These are phyloP conservation scores for Anisodus acutangulus DNA, from an alignment of 257 asterid genomes.

Conservation along the genomic window DNA sequence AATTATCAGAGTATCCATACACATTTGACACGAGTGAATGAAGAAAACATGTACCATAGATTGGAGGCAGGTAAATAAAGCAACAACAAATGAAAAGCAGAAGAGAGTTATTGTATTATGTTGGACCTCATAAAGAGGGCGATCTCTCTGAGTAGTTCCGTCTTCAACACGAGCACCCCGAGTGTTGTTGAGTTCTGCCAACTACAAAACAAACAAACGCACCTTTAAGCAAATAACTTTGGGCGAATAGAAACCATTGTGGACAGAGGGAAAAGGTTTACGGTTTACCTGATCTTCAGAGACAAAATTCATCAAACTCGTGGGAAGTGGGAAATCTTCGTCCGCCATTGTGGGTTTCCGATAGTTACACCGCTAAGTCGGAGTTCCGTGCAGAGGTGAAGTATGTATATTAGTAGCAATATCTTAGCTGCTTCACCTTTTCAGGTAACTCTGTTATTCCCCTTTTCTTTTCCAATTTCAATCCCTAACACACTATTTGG, in stretches of 20 bases:
- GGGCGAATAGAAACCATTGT: neutral
- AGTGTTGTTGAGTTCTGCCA: conserved; percentile 72
- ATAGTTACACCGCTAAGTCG: neutral
- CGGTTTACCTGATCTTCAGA: conserved; percentile 83
- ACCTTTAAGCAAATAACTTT: neutral
- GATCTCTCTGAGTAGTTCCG: conserved; percentile 97
- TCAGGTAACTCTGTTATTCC: neutral
- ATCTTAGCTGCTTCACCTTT: neutral
- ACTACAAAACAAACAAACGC: conserved; percentile 47
- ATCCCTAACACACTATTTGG: neutral
- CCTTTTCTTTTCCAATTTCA: conserved; percentile 20
- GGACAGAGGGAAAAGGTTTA: neutral
- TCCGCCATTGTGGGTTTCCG: conserved; percentile 49
- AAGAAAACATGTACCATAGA: neutral
- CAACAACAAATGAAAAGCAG: neutral
- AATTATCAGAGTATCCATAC: neutral
- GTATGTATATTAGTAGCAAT: neutral
- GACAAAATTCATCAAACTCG: conserved; percentile 84
- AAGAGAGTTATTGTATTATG: neutral
- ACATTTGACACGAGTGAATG: neutral
- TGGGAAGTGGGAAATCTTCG: conserved; percentile 58
- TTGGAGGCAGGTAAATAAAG: neutral
- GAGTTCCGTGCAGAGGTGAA: neutral
- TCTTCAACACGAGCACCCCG: conserved; percentile 93
- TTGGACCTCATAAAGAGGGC: conserved; percentile 81